phyloP scores from a whole-genome alignment of 2,329 filamentous ascomycete species.

The Neonectria coccinea region DNA sequence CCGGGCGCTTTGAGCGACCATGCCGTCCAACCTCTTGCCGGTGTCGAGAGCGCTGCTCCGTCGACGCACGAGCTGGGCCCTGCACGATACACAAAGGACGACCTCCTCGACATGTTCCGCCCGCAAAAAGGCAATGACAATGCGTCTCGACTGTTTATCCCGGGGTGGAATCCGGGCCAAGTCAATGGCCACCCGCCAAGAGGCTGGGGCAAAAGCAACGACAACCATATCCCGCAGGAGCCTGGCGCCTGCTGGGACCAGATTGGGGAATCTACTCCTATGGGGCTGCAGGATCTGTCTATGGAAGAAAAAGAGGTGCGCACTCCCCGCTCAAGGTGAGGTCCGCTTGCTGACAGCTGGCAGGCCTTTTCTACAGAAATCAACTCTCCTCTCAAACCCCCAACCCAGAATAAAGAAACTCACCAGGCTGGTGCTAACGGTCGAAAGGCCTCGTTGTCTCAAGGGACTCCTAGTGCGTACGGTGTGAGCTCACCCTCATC shows the following conservation, averaged over 20 bases:
- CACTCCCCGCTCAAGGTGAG: constrained; percentile 20
- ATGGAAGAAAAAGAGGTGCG: constrained; percentile 70
- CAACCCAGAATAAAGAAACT: constrained; percentile 78
- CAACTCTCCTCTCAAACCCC: constrained; percentile 92
- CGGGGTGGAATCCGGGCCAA: constrained; percentile 82
- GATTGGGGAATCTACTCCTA: constrained; percentile 74
- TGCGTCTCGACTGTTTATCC: constrained; percentile 75
- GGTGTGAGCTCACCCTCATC: constrained; percentile 79
- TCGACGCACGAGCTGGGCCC: constrained; percentile 54
- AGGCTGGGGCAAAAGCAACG: constrained; percentile 82
- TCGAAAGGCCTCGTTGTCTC: constrained; percentile 86
- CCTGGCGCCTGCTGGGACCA: constrained; percentile 94
- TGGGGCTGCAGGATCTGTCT: constrained; percentile 79
- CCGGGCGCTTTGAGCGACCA: constrained; percentile 51
- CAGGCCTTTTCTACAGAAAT: constrained; percentile 87
- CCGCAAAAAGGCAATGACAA: constrained; percentile 61
- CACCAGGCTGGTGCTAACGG: constrained; percentile 70
- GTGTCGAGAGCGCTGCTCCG: constrained; percentile 50
- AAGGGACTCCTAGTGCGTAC: constrained; percentile 72
- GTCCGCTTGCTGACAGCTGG: constrained; percentile 37
- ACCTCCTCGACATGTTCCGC: constrained; percentile 81
- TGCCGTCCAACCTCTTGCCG: constrained; percentile 54
- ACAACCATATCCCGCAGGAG: constrained; percentile 79
- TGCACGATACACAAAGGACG: constrained; percentile 80
- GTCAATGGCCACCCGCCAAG: constrained; percentile 72